Evolutionary conservation across 306 rosid genomes (phyloP).

Genomic region (Rosa lucieae): DNA sequence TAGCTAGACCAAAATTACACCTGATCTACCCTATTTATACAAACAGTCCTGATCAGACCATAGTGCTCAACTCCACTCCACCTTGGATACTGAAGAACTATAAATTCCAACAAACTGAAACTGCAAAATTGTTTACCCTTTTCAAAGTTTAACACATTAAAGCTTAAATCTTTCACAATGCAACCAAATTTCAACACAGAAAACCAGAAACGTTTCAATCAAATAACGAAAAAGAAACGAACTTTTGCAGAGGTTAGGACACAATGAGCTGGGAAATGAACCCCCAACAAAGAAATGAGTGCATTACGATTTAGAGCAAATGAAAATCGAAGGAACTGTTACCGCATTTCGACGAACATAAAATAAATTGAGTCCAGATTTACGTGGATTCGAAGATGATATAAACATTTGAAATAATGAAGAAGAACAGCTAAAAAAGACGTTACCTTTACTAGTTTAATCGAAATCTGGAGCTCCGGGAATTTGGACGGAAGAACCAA

Average conservation of each 20-base stretch:
- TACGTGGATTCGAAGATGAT: not conserved
- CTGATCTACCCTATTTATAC: not conserved
- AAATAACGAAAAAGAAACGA: not conserved
- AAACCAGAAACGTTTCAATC: not conserved
- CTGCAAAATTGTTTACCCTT: not conserved
- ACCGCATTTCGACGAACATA: too few species aligned
- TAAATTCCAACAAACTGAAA: not conserved
- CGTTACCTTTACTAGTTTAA: not conserved
- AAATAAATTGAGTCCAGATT: not conserved
- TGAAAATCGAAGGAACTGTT: too few species aligned
- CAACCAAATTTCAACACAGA: not conserved
- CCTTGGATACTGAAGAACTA: not conserved
- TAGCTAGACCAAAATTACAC: not conserved
- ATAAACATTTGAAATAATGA: not conserved
- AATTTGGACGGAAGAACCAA: not conserved
- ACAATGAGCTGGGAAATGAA: constrained; percentile 6
- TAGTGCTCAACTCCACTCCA: not conserved
- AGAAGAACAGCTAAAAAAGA: not conserved
- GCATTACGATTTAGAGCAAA: not conserved
- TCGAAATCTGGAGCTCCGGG: not conserved
- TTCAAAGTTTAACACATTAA: not conserved
- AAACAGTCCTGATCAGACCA: not conserved
- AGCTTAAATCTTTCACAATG: not conserved
- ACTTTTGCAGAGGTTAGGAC: not conserved
- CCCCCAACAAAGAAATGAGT: not conserved